These are phyloP conservation scores for Pilobolus umbonatus DNA, from an alignment of 192 early-diverging fungal genomes.

Conservation along the genomic window DNA sequence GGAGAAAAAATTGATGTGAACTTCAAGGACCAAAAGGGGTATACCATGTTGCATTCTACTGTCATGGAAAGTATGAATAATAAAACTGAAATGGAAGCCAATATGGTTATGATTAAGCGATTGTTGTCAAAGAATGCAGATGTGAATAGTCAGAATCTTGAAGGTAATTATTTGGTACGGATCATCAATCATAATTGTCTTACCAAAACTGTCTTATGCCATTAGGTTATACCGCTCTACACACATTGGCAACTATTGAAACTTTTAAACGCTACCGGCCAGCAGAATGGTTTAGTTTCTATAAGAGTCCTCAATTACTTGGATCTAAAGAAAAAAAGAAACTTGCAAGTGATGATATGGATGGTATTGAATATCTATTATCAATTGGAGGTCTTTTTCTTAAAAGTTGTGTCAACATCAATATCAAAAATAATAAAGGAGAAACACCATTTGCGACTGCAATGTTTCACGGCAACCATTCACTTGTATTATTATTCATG, in stretches of 20 bases:
- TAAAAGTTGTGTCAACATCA: slow-evolving; percentile 16
- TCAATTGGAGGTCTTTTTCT: slow-evolving; percentile 11
- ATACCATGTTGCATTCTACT: slow-evolving; percentile 41
- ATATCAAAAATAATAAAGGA: slow-evolving; percentile 5
- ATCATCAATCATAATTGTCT: neutral
- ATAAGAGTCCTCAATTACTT: too few species aligned
- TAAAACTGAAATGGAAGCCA: slow-evolving; percentile 24
- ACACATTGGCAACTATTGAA: neutral
- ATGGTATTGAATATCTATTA: slow-evolving; percentile 9
- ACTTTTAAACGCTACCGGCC: neutral
- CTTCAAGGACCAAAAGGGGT: slow-evolving; percentile 43
- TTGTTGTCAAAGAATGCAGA: slow-evolving; percentile 35
- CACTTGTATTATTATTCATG: slow-evolving; percentile 20
- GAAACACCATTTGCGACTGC: slow-evolving; percentile 32
- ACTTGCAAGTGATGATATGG: slow-evolving; percentile 8
- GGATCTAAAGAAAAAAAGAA: too few species aligned
- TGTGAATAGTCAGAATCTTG: slow-evolving; percentile 30
- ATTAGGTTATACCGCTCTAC: slow-evolving; percentile 18
- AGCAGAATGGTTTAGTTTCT: neutral
- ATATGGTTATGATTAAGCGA: slow-evolving; percentile 16
- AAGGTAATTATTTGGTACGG: slow-evolving; percentile 25
- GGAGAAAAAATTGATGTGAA: slow-evolving; percentile 35
- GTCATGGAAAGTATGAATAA: slow-evolving; percentile 8
- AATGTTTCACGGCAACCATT: slow-evolving; percentile 10
- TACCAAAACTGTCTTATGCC: neutral